Evolutionary conservation across 2,329 filamentous ascomycete genomes (phyloP), one percentile per base, ranked within the genome.

Genomic region (Verticillium klebahnii): DNA sequence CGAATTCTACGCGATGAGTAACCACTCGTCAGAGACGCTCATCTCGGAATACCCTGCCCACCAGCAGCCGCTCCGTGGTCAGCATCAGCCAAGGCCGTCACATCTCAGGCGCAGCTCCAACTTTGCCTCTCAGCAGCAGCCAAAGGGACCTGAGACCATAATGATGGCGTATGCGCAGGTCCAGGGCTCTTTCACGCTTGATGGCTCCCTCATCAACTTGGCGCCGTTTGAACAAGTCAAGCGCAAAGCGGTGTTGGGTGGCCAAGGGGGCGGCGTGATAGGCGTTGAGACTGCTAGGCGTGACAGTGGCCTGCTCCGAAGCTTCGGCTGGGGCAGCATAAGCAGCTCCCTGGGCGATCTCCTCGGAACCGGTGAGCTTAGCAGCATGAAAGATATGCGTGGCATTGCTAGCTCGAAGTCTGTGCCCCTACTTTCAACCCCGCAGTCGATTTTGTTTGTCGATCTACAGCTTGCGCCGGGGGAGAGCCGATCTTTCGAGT

Each of bases 151-250:
- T 0, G 93, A 98, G 72, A 89, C 89, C 1, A 78, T 99, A 60
- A 96, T 99, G 87, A 99, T 99, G 95, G 95, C 93, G 0, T 99
- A 96, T 75, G 94, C 92, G 2, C 95, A 99, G 69, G 86, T 98
- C 2, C 91, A 92, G 74, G 95, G 95, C 4, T 93, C 91, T 0
- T 99, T 99, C 69, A 92, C 88, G 0, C 78, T 99, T 7, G 95
- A 99, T 71, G 93, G 93, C 0, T 97, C 95, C 1, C 79, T 99
- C 25, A 88, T 99, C 63, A 94, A 96, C 69, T 88, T 96, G 45
- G 87, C 87, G 0, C 91, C 91, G 0, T 99, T 99, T 69, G 95
- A 99, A 71, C 92, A 96, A 69, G 93, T 98, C 45, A 99, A 99
- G 74, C 86, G 93, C 63, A 97, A 96, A 76, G 93, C 91, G 2